phyloP scores from a whole-genome alignment of 2,329 filamentous ascomycete genomes.

The Aspergillus arachidicola region DNA sequence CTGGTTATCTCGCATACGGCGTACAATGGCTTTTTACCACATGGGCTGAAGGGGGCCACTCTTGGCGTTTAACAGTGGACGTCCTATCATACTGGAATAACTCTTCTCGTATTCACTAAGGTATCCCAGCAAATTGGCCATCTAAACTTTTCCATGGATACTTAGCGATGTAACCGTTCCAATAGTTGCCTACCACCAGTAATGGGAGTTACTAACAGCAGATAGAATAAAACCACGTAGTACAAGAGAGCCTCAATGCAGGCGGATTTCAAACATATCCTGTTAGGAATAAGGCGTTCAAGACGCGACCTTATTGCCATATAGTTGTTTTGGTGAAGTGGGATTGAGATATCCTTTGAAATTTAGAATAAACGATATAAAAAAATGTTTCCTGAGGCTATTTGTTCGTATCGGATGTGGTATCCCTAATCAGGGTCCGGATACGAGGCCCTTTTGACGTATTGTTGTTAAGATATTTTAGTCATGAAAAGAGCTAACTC shows the following conservation, averaged over 20 bases:
- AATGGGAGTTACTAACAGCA: background rate
- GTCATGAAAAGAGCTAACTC: background rate
- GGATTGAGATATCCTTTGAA: background rate
- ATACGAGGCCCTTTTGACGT: background rate
- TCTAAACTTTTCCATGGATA: background rate
- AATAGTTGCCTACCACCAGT: background rate
- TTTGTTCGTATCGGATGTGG: background rate
- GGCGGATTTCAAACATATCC: background rate
- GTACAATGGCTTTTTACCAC: background rate
- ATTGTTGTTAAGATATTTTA: background rate
- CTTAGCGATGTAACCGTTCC: background rate
- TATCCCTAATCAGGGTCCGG: background rate
- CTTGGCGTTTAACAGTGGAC: background rate
- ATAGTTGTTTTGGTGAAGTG: background rate
- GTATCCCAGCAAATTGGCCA: background rate
- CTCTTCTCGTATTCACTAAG: background rate
- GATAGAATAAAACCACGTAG: background rate
- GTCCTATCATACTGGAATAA: background rate
- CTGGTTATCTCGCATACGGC: background rate
- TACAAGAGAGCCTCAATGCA: background rate
- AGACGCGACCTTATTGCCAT: background rate
- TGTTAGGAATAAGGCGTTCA: background rate
- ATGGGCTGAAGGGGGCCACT: background rate
- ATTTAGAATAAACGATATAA: background rate
- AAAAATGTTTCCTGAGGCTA: background rate